phyloP scores from a whole-genome alignment of 805 yeast genomes.

The Nakazawaea wickerhamii region DNA sequence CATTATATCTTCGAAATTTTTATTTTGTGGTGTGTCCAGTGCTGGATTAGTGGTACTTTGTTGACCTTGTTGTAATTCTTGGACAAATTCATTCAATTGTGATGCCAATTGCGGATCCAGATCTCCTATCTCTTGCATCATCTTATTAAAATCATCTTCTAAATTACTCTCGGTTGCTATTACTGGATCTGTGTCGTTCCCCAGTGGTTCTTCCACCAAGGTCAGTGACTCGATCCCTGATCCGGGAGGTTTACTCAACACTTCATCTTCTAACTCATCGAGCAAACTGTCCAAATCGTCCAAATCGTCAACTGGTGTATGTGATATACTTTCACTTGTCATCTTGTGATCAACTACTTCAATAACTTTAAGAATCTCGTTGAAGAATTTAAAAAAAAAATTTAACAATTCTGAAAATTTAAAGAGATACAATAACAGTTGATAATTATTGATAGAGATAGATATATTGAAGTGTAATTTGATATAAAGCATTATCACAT shows the following conservation, averaged over 20 bases:
- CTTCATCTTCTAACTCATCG: slow-evolving; percentile 78
- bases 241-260: slow-evolving; percentile 59
- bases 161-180: slow-evolving; percentile 14
- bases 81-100: slow-evolving; percentile 20
- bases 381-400: no score
- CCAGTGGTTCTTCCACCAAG: slow-evolving; percentile 14
- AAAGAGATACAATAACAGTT: no score
- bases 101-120: slow-evolving; percentile 24
- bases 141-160: slow-evolving; percentile 20
- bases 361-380: no score
- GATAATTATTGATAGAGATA: background rate
- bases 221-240: slow-evolving; percentile 23
- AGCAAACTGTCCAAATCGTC: slow-evolving; percentile 80
- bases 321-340: background rate
- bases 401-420: no score
- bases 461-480: background rate
- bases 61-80: slow-evolving; percentile 24
- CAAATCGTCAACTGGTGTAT: slow-evolving; percentile 37
- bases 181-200: no score
- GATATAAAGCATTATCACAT: background rate
- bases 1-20: slow-evolving; percentile 65
- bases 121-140: slow-evolving; percentile 20
- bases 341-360: no score
- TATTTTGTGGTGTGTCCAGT: slow-evolving; percentile 20
- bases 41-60: slow-evolving; percentile 21